These are phyloP conservation scores for Leptographium wingfieldii DNA, from an alignment of 2,329 filamentous ascomycete species.

Conservation along the genomic window DNA sequence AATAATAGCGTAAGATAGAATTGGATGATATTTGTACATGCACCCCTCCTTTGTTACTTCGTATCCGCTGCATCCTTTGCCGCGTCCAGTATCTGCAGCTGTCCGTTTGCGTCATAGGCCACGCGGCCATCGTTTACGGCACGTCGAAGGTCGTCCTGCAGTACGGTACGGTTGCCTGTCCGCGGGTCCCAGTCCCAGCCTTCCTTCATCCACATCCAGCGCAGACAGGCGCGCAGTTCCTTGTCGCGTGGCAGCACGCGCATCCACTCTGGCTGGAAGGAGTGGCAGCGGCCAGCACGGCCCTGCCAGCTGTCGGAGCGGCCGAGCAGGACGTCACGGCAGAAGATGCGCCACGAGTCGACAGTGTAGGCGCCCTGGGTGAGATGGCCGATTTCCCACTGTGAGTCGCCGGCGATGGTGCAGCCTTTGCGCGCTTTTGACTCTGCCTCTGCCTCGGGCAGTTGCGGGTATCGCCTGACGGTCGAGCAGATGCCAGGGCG, in stretches of 20 bases:
- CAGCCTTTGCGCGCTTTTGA: too few relatives aligned
- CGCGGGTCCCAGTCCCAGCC: conserved; percentile 69
- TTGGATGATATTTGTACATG: too few relatives aligned
- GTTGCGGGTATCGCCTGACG: conserved; percentile 33
- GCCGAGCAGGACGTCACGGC: conserved; percentile 62
- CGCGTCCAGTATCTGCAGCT: conserved; percentile 18
- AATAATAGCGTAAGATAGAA: too few relatives aligned
- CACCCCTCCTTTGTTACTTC: not conserved
- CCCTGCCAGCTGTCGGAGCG: conserved; percentile 56
- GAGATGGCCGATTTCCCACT: conserved; percentile 78
- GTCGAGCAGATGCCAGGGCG: conserved; percentile 38
- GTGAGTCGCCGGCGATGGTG: conserved; percentile 20
- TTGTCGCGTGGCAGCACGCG: conserved; percentile 73
- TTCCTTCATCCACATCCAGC: conserved; percentile 87
- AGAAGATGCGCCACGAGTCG: conserved; percentile 91
- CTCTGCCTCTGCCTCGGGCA: conserved; percentile 12
- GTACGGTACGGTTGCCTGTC: conserved; percentile 49
- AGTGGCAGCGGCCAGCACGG: conserved; percentile 13
- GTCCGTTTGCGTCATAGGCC: conserved; percentile 38
- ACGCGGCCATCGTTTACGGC: conserved; percentile 47
- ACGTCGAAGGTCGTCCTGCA: conserved; percentile 38
- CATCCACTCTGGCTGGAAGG: conserved; percentile 84
- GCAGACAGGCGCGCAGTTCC: conserved; percentile 72
- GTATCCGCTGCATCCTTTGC: not conserved
- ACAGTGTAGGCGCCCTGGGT: conserved; percentile 72